These are phyloP conservation scores for Phialocephala subalpina DNA, from an alignment of 2,329 filamentous ascomycete genomes.

Conservation along the genomic window DNA sequence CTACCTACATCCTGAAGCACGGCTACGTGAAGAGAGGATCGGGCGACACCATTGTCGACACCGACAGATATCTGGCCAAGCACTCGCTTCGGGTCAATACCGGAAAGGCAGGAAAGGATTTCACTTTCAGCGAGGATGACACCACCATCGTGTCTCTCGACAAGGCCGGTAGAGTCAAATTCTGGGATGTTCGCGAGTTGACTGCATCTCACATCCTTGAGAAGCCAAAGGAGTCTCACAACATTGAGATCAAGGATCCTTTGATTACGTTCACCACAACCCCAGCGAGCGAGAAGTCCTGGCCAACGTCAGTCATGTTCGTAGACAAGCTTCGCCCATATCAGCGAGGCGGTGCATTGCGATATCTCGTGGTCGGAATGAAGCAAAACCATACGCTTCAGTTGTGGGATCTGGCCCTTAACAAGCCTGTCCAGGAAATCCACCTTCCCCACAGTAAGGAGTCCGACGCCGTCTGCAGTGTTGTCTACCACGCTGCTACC, in stretches of 20 bases:
- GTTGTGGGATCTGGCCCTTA: slow-evolving; percentile 95
- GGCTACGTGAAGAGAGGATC: slow-evolving; percentile 69
- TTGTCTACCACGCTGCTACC: slow-evolving; percentile 90
- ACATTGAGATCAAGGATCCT: slow-evolving; percentile 82
- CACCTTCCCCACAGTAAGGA: slow-evolving; percentile 96
- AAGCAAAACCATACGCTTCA: slow-evolving; percentile 99
- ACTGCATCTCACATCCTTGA: slow-evolving; percentile 52
- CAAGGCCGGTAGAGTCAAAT: slow-evolving; percentile 94
- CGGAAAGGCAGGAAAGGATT: slow-evolving; percentile 98
- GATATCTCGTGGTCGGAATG: slow-evolving; percentile 97
- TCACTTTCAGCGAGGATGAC: slow-evolving; percentile 97
- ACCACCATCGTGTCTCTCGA: slow-evolving; percentile 93
- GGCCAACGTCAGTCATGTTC: slow-evolving; percentile 94
- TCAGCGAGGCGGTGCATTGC: slow-evolving; percentile 85
- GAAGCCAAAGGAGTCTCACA: slow-evolving; percentile 33
- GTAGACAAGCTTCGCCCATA: slow-evolving; percentile 96
- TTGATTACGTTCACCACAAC: slow-evolving; percentile 88
- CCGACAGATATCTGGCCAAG: slow-evolving; percentile 85
- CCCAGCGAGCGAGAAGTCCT: slow-evolving; percentile 89
- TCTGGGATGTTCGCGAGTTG: slow-evolving; percentile 94
- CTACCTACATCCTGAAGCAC: slow-evolving; percentile 68
- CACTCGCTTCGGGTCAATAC: slow-evolving; percentile 93
- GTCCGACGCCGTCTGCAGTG: slow-evolving; percentile 96
- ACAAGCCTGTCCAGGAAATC: slow-evolving; percentile 95
- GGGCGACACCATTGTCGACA: slow-evolving; percentile 75